Evolutionary conservation across 106 monocot genomes (phyloP).

Genomic region (Dioscorea dumetorum): DNA sequence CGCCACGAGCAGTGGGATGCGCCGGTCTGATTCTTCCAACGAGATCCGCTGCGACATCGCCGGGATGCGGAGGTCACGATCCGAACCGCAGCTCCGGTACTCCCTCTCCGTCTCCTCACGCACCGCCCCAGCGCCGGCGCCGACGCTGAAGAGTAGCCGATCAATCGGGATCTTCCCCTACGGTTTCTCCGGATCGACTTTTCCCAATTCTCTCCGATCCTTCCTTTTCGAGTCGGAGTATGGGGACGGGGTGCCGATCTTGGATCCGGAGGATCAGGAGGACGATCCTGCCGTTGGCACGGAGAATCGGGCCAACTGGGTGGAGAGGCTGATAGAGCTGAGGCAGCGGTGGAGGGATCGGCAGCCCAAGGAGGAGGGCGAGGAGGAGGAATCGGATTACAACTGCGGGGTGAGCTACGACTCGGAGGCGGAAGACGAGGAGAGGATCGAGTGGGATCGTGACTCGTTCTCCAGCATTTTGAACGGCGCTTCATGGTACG

Average conservation of each 20-base stretch:
- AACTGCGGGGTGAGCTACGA: slow-evolving; percentile 55
- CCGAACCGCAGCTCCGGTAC: slow-evolving; percentile 58
- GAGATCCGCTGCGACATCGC: slow-evolving; percentile 5
- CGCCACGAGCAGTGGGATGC: not conserved
- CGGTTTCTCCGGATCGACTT: slow-evolving; percentile 7
- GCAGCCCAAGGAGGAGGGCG: slow-evolving; percentile 16
- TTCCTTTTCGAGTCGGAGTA: slow-evolving; percentile 22
- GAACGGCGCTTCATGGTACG: slow-evolving; percentile 26
- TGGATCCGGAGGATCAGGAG: not conserved
- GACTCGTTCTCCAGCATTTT: slow-evolving; percentile 43
- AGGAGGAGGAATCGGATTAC: slow-evolving; percentile 7
- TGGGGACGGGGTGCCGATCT: not conserved
- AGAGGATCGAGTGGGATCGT: slow-evolving; percentile 32
- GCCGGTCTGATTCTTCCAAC: slow-evolving; percentile 4
- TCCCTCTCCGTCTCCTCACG: slow-evolving; percentile 6
- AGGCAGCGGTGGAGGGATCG: slow-evolving; percentile 44
- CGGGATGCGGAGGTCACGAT: slow-evolving; percentile 46
- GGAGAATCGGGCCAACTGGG: slow-evolving; percentile 41
- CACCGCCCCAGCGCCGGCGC: slow-evolving; percentile 11
- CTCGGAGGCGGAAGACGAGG: slow-evolving; percentile 30
- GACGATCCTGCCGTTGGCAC: not conserved
- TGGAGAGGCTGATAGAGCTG: slow-evolving; percentile 57
- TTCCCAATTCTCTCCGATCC: slow-evolving; percentile 17
- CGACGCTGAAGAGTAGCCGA: slow-evolving; percentile 30
- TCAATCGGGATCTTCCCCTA: slow-evolving; percentile 35